Percentiles rank a stretch among this genome's conserved stretches.
These are phyloP conservation scores for Incumbomyces delicatus DNA, from an alignment of 2,329 filamentous ascomycete species.

Conservation along the genomic window DNA sequence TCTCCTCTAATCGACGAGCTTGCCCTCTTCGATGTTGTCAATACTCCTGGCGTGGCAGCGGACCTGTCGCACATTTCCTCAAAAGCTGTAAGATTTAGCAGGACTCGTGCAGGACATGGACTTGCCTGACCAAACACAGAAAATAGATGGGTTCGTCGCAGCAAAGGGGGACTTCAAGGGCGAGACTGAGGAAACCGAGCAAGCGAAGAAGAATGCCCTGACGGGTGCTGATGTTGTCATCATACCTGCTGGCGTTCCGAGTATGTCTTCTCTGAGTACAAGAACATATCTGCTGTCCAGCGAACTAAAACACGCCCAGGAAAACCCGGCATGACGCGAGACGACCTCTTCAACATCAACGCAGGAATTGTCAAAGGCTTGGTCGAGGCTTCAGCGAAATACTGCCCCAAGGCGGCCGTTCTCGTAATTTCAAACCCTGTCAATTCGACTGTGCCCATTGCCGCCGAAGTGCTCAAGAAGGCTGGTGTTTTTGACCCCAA, in stretches of 20 bases:
- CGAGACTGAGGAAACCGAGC: conserved; percentile 44
- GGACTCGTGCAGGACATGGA: neutral
- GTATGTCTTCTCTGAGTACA: conserved; percentile 45
- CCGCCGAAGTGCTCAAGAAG: conserved; percentile 90
- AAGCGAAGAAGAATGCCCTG: conserved; percentile 77
- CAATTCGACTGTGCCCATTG: conserved; percentile 97
- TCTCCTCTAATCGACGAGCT: conserved; percentile 83
- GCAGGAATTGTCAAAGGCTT: conserved; percentile 94
- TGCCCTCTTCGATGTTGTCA: conserved; percentile 97
- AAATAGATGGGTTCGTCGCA: conserved; percentile 79
- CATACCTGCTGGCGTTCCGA: conserved; percentile 95
- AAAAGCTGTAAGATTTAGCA: conserved; percentile 49
- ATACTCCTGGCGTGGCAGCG: conserved; percentile 89
- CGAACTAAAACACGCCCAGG: conserved; percentile 42
- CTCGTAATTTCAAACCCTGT: conserved; percentile 99
- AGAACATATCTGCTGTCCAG: too few species aligned
- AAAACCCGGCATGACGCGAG: conserved; percentile 98
- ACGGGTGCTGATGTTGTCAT: conserved; percentile 92
- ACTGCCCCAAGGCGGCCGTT: conserved; percentile 84
- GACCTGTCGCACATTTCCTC: conserved; percentile 97
- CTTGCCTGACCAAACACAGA: conserved; percentile 43
- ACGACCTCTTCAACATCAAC: conserved; percentile 99
- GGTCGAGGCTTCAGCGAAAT: conserved; percentile 76
- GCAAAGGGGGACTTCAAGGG: conserved; percentile 32
- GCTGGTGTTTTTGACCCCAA: conserved; percentile 89